A percentile compares a stretch with the other conserved stretches of the same genome.
phyloP scores from a whole-genome alignment of 2,329 filamentous ascomycete genomes.

The Xylaria sp. region DNA sequence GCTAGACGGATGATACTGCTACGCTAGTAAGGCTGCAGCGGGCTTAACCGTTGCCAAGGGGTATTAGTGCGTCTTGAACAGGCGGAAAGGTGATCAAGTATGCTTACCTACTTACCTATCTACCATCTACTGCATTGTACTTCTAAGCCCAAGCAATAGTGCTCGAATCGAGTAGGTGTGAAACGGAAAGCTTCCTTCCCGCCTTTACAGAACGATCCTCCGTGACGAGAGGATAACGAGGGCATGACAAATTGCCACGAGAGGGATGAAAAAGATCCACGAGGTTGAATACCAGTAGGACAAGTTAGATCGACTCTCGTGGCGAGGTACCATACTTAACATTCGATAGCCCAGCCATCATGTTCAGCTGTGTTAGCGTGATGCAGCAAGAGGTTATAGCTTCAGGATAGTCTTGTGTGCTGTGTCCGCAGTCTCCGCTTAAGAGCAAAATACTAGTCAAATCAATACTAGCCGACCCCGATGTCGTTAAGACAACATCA shows the following conservation, averaged over 20 bases:
- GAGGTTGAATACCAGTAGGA: constrained; percentile 23
- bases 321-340: constrained; percentile 1
- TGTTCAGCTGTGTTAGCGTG: constrained; percentile 26
- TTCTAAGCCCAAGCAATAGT: neutral
- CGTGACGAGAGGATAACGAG: neutral
- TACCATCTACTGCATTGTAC: neutral
- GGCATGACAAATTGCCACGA: constrained; percentile 38
- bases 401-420: constrained; percentile 1
- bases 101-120: neutral
- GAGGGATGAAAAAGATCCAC: constrained; percentile 1
- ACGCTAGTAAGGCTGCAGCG: constrained; percentile 17
- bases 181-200: constrained; percentile 5
- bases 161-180: constrained; percentile 27
- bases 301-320: constrained; percentile 17
- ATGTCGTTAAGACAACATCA: constrained; percentile 6
- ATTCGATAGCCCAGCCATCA: constrained; percentile 13
- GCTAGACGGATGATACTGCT: neutral
- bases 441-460: neutral
- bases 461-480: neutral
- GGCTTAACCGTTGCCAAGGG: constrained; percentile 27
- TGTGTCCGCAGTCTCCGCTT: neutral
- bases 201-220: constrained; percentile 6
- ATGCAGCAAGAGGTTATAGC: constrained; percentile 8
- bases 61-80: constrained; percentile 11
- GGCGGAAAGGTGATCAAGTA: neutral